These are phyloP conservation scores for Botrytis sinoallii DNA, from an alignment of 2,329 filamentous ascomycete species.

Conservation along the genomic window DNA sequence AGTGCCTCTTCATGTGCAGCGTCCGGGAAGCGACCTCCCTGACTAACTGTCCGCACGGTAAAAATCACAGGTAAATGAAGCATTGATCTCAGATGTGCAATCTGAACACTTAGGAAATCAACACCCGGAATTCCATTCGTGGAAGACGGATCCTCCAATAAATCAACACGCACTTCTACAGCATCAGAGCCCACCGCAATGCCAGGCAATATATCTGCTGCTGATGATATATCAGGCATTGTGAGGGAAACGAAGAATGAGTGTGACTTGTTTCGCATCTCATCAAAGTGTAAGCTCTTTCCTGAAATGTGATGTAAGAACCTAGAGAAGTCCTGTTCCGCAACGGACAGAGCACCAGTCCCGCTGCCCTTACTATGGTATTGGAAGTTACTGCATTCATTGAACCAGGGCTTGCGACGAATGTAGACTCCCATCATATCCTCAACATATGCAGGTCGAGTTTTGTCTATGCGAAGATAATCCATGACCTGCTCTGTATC, in stretches of 20 bases:
- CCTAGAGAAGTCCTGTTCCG: slow-evolving; percentile 62
- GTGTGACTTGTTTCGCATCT: slow-evolving; percentile 61
- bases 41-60: slow-evolving; percentile 79
- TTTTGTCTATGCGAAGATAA: slow-evolving; percentile 85
- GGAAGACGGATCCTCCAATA: slow-evolving; percentile 67
- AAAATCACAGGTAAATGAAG: slow-evolving; percentile 83
- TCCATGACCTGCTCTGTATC: slow-evolving; percentile 85
- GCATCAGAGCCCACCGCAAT: slow-evolving; percentile 86
- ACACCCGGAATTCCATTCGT: slow-evolving; percentile 55
- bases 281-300: slow-evolving; percentile 51
- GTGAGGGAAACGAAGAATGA: slow-evolving; percentile 95
- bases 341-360: slow-evolving; percentile 34
- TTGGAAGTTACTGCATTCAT: slow-evolving; percentile 89
- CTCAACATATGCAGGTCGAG: slow-evolving; percentile 85
- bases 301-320: slow-evolving; percentile 71
- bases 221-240: slow-evolving; percentile 66
- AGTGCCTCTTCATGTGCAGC: slow-evolving; percentile 66
- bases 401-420: slow-evolving; percentile 83
- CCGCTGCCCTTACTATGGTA: slow-evolving; percentile 74
- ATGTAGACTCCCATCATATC: slow-evolving; percentile 90
- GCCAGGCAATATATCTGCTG: slow-evolving; percentile 62
- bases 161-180: slow-evolving; percentile 88
- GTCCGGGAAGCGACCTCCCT: slow-evolving; percentile 88
- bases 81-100: slow-evolving; percentile 71
- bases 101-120: slow-evolving; percentile 78